These are phyloP conservation scores for Monosporozyma siamensis DNA, from an alignment of 805 yeast genomes.

Conservation along the genomic window DNA sequence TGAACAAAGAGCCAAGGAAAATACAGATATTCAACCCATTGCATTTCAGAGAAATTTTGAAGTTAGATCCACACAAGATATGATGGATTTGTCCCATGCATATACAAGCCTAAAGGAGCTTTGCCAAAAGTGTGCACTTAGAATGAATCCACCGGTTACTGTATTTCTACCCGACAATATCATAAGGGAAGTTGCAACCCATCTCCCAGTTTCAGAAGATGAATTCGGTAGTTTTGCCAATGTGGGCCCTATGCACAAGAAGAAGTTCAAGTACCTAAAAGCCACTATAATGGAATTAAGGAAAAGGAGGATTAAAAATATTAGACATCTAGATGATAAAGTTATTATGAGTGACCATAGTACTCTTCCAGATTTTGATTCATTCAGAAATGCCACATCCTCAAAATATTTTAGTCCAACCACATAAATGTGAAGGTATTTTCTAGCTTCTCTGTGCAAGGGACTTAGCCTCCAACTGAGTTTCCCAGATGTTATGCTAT, in stretches of 20 bases:
- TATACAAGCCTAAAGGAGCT: constrained; percentile 19
- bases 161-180: constrained; percentile 20
- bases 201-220: constrained; percentile 19
- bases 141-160: constrained; percentile 19
- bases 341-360: constrained; percentile 8
- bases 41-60: constrained; percentile 8
- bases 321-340: background rate
- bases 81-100: constrained; percentile 17
- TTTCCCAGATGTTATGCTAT: too few species aligned
- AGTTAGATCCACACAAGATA: constrained; percentile 17
- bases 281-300: constrained; percentile 17
- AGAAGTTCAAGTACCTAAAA: constrained; percentile 19
- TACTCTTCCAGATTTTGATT: constrained; percentile 10
- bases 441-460: too few species aligned
- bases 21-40: constrained; percentile 10
- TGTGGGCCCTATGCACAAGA: constrained; percentile 13
- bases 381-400: constrained; percentile 1
- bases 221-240: constrained; percentile 19
- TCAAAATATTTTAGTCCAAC: background rate
- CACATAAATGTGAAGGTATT: background rate
- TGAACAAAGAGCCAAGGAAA: constrained; percentile 3
- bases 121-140: constrained; percentile 15
- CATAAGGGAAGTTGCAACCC: constrained; percentile 19
- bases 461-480: too few species aligned
- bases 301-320: constrained; percentile 10